A percentile compares a stretch with the other conserved stretches of the same genome.
Conservation (phyloP, 169 alveolate species). For the Plasmodium vinckei region DNA sequence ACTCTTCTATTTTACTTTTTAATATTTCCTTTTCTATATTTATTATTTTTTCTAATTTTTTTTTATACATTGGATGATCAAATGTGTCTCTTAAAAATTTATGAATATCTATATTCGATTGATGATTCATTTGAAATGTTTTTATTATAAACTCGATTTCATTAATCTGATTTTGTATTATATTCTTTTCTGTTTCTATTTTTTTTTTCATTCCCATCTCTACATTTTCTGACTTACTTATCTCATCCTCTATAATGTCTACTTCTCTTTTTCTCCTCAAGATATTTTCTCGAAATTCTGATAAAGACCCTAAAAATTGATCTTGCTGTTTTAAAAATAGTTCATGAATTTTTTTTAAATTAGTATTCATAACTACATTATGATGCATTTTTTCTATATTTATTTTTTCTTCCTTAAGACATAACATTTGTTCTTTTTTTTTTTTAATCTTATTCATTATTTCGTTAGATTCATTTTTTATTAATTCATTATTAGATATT, state of each 20-base stretch:
- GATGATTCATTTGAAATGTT: conserved; percentile 9
- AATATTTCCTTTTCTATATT: conserved; percentile 12
- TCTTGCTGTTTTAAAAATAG: conserved; percentile 25
- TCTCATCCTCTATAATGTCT: neutral
- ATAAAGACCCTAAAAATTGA: conserved; percentile 4
- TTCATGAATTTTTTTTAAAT: conserved; percentile 56
- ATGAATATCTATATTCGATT: conserved; percentile 17
- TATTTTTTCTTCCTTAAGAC: conserved; percentile 57
- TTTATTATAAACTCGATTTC: conserved; percentile 12
- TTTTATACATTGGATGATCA: conserved; percentile 14
- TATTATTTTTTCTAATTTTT: conserved; percentile 8
- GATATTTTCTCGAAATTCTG: conserved; percentile 1
- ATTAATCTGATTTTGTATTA: conserved; percentile 2
- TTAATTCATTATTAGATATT: conserved; percentile 26
- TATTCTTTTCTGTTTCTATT: neutral
- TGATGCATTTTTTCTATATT: conserved; percentile 63
- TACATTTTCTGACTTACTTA: neutral
- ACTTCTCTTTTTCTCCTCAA: neutral
- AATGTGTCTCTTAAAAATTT: conserved; percentile 23
- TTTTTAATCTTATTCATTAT: conserved; percentile 20
- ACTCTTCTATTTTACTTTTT: conserved; percentile 31
- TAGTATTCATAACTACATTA: conserved; percentile 43
- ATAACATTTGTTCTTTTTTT: conserved; percentile 57
- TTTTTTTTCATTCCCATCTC: neutral
- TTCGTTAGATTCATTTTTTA: conserved; percentile 34